Evolutionary conservation across 495 filamentous ascomycete species (phyloP), one percentile per base, ranked within the genome.

Genomic region (Daldinia decipiens): DNA sequence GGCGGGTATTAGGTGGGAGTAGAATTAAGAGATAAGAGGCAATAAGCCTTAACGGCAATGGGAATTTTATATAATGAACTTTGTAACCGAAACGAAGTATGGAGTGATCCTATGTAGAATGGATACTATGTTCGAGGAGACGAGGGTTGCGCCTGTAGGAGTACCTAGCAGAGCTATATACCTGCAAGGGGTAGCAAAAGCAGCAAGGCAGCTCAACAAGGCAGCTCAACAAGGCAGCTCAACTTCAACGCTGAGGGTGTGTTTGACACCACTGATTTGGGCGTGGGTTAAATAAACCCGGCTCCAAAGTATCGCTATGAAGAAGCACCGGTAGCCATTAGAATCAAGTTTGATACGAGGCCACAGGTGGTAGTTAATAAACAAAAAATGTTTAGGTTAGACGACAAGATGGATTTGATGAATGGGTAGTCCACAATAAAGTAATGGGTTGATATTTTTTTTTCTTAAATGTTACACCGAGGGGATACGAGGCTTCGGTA

Each of bases 381-480:
- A 43, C n/a, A 29, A 40, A 34, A 45, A 61, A 8, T 36, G 11
- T 13, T 36, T 36, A 36, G 34, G 2, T 36, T 36, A 36, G 13
- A 53, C 0, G 9, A 52, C 4, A 50, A 52, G 1, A 39, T 58
- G 39, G 68, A 62, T 47, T 51, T 21, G 19, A 12, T 34, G n/a
- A 39, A 36, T 19, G 24, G 36, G 43, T 55, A 40, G 12, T 50
- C 50, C 34, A 40, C 45, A 43, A 51, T 52, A 51, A 63, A 53
- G 45, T 12, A 50, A 54, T 34, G 21, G 21, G n/a, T 7, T n/a
- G 54, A 9, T 56, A 19, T 54, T 24, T 19, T 54, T 24, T 19
- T 29, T 51, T 64, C 17, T 61, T 12, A 53, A n/a, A 38, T 26
- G 24, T 34, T 59, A 67, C 27, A 67, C 57, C 59, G 50, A 72